Percentiles rank a stretch among this genome's conserved stretches.
phyloP scores from a whole-genome alignment of 768 basidiomycete genomes.

The Kwoniella newhampshirensis region DNA sequence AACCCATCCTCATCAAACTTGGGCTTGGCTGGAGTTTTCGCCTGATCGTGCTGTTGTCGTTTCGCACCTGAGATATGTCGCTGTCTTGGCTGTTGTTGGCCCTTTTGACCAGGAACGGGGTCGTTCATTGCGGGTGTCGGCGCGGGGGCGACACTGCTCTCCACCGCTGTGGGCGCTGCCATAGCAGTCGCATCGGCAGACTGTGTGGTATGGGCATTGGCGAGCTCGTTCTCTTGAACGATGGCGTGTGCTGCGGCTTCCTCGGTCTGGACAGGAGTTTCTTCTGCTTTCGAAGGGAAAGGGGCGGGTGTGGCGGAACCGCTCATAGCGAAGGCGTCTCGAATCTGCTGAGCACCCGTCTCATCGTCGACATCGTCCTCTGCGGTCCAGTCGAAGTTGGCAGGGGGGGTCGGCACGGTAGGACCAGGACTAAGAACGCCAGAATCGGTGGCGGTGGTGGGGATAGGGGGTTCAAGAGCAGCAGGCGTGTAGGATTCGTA shows the following conservation, averaged over 20 bases:
- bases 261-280: constrained; percentile 1
- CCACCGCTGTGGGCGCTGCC: constrained; percentile 3
- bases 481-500: constrained; percentile 3
- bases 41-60: constrained; percentile 5
- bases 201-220: constrained; percentile 5
- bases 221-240: constrained; percentile 14
- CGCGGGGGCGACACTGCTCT: constrained; percentile 4
- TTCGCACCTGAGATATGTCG: constrained; percentile 3
- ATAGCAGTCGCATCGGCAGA: constrained; percentile 6
- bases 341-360: constrained; percentile 15
- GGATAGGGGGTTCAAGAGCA: neutral
- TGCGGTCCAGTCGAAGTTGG: constrained; percentile 23
- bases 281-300: constrained; percentile 2
- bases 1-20: constrained; percentile 43
- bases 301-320: constrained; percentile 14
- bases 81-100: neutral
- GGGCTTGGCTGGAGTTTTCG: constrained; percentile 8
- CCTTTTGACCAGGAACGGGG: neutral
- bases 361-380: constrained; percentile 26
- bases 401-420: neutral
- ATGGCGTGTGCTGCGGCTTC: constrained; percentile 5
- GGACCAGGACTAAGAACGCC: too few relatives aligned
- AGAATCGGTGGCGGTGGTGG: neutral
- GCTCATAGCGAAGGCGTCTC: constrained; percentile 22
- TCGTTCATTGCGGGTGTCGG: constrained; percentile 1